Base-by-base conservation (phyloP, 1,139 yeast species). In the Saccharomyces hybrid region DNA sequence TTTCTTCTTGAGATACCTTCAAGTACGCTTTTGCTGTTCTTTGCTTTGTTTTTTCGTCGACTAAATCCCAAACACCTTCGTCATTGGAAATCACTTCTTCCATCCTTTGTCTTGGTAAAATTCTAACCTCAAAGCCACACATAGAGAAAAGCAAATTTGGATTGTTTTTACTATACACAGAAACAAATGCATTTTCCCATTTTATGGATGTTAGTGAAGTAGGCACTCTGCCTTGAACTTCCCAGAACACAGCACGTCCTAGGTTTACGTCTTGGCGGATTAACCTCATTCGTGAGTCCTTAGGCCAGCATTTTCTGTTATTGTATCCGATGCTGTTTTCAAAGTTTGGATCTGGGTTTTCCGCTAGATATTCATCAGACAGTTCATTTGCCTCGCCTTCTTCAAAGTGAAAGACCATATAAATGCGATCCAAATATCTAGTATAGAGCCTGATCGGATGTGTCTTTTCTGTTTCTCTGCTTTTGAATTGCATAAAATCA, bases 41-140 rank as follows among this genome's bases (percentile, higher is more conserved):
- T 64, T 90, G 96, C 66, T 86, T 88, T 0, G 96, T 81, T 1
- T 70, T 67, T 51, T 82, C 84, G 62, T 91, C 81, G 8, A 84
- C 73, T 52, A 95, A 75, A 66, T 88, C 96, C 99, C 99, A 95
- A 1, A 86, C 90, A 51, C 97, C 95, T 71, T 91, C 98, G 52
- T 77, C 77, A 6, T 75, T 72, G 0, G 82, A 74, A 1, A 81
- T 70, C 1, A 72, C 65, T 41, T 76, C 80, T 26, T 78, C 83
- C 55, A 78, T 69, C 59, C 97, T 77, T 41, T 72, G 62, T 64
- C 83, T 88, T 2, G 99, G 99, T 51, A 89, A 69, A 32, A 95
- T 85, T 53, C 99, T 76, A 1, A 93, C 86, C 65, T 95, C 99
- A 73, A 95, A 95, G 0, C 99, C 99, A 70, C 95, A 86, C 95